Conservation (phyloP, 805 yeast genomes). For the Ogataea populi-albae region DNA sequence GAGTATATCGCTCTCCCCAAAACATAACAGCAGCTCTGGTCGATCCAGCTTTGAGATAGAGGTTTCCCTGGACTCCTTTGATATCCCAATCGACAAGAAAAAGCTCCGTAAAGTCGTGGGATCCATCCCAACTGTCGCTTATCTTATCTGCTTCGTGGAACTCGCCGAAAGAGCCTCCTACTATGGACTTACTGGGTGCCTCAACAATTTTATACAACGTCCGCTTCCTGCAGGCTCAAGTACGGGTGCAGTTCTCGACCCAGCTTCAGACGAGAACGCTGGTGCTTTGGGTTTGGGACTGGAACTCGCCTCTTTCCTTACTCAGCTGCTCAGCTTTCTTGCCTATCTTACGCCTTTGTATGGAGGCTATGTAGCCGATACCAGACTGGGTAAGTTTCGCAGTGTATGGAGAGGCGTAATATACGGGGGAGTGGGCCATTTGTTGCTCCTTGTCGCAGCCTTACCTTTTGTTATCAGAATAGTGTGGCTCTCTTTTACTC, state of each 20-base stretch:
- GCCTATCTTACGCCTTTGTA: slow-evolving; percentile 49
- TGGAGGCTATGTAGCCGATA: slow-evolving; percentile 53
- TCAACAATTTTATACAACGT: slow-evolving; percentile 50
- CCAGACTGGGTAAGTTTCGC: slow-evolving; percentile 43
- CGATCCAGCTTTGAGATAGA: background rate
- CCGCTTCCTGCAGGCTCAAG: slow-evolving; percentile 46
- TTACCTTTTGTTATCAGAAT: slow-evolving; percentile 38
- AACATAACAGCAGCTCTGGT: background rate
- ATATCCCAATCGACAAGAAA: slow-evolving; percentile 1
- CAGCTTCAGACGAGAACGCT: slow-evolving; percentile 39
- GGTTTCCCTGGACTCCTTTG: slow-evolving; percentile 5
- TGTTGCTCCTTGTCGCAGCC: slow-evolving; percentile 46
- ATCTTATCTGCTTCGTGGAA: slow-evolving; percentile 38
- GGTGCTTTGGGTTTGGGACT: slow-evolving; percentile 51
- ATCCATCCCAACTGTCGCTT: slow-evolving; percentile 23
- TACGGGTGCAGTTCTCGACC: slow-evolving; percentile 35
- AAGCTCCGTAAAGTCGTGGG: slow-evolving; percentile 24
- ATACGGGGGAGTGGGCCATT: slow-evolving; percentile 45
- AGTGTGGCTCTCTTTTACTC: slow-evolving; percentile 27
- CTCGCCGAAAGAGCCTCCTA: slow-evolving; percentile 56
- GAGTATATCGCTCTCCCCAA: background rate
- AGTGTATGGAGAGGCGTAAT: slow-evolving; percentile 46
- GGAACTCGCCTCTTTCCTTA: slow-evolving; percentile 43
- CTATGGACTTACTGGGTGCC: slow-evolving; percentile 46
- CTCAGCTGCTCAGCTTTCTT: slow-evolving; percentile 42